These are phyloP conservation scores for Rhodofomes roseus DNA, from an alignment of 1,284 basidiomycete species.

Conservation along the genomic window DNA sequence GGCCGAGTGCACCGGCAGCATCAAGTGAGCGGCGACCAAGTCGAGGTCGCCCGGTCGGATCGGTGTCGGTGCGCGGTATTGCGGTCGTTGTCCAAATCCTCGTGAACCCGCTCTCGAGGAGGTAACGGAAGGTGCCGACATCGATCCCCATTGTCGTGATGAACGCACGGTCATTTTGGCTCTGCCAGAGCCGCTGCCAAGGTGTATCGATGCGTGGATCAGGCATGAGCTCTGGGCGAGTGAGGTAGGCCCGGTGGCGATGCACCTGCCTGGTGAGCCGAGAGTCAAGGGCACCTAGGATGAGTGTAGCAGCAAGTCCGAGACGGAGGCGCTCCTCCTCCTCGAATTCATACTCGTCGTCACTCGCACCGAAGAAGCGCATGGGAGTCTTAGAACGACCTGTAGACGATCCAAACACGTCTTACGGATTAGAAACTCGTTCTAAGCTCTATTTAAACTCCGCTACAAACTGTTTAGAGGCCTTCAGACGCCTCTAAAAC, in stretches of 20 bases:
- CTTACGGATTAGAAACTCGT: too few relatives aligned
- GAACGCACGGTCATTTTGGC: slow-evolving; percentile 35
- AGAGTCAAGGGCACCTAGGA: too few relatives aligned
- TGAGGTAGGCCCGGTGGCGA: not conserved
- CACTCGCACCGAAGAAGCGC: too few relatives aligned
- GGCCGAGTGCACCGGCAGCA: slow-evolving; percentile 43
- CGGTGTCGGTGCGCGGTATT: slow-evolving; percentile 33
- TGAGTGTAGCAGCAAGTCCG: too few relatives aligned
- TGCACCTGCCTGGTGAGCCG: not conserved
- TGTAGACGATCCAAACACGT: too few relatives aligned
- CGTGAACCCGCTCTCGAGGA: slow-evolving; percentile 35
- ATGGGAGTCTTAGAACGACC: too few relatives aligned
- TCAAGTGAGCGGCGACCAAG: slow-evolving; percentile 35
- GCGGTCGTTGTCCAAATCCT: slow-evolving; percentile 29
- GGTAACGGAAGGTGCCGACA: slow-evolving; percentile 33
- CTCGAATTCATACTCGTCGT: too few relatives aligned
- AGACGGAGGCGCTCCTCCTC: too few relatives aligned
- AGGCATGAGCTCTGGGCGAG: slow-evolving; percentile 29
- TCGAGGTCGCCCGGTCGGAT: slow-evolving; percentile 25
- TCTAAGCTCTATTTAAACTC: too few relatives aligned
- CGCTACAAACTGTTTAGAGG: too few relatives aligned
- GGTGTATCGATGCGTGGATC: slow-evolving; percentile 32
- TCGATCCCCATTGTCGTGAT: slow-evolving; percentile 48
- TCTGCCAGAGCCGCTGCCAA: slow-evolving; percentile 33
- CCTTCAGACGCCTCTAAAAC: too few relatives aligned